Base-by-base conservation (phyloP, 2,329 filamentous ascomycete species). In the Sarocladiaceae sp. region DNA sequence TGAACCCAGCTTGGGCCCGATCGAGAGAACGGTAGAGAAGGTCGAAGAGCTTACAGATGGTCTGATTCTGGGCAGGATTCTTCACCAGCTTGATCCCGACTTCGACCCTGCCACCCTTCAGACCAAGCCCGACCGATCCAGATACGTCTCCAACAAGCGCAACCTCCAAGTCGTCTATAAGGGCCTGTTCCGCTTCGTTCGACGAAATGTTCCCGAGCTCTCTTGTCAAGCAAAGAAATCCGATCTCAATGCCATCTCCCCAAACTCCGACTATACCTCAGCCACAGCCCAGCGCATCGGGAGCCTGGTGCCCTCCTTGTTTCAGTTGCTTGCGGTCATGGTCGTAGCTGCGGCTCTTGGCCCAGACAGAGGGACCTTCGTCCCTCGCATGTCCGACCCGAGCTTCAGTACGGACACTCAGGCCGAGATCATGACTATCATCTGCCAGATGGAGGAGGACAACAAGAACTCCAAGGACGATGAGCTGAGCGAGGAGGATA, bases 251-350 rank as follows among this genome's bases (percentile, higher is more conserved):
- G 68, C 71, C 42, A 70, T 82, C 45, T 74, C 73, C 48, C 74
- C 78, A 51, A 71, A 77, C 50, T 72, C 74, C 20, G 74, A 78
- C n/a, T n/a, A n/a, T n/a, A n/a, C n/a, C n/a, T 53, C 65, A 67
- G 20, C 66, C 72, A 79, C 43, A 66, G 68, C 51, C 11, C n/a
- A 20, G 3, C 23, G 21, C 15, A 42, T 13, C 29, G 15, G 23
- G 6, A 21, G n/a, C 21, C 16, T 43, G 37, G 18, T 27, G 29
- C 9, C 9, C 41, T 7, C 31, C 46, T 26, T 13, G 18, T 63
- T 68, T 45, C 67, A 83, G 67, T 67, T 85, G 42, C 66, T 85
- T 33, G 78, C 78, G 47, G 68, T 84, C 45, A 72, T 84, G 57
- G 67, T 85, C 18, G 73, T 60, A 12, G 64, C 81, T n/a, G 78